Conservation (phyloP, 169 alveolate species). For the Miamiensis avidus region DNA sequence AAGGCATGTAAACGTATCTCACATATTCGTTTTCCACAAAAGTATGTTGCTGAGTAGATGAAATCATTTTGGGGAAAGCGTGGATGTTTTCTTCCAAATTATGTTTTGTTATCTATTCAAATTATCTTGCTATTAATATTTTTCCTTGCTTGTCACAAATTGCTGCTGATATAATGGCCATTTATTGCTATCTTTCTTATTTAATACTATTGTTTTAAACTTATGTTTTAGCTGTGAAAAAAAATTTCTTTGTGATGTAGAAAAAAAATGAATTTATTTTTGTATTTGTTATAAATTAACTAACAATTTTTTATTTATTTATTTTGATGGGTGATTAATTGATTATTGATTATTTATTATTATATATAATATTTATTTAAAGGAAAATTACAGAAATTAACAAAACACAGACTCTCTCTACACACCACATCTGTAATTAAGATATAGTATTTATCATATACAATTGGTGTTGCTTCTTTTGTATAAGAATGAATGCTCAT, state of each 20-base stretch:
- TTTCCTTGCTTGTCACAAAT: conserved; percentile 72
- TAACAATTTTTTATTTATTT: no score
- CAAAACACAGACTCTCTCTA: no score
- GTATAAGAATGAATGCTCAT: no score
- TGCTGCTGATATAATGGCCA: conserved; percentile 80
- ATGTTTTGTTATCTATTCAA: conserved; percentile 55
- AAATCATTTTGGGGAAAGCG: conserved; percentile 68
- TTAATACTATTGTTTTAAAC: neutral
- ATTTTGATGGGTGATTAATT: no score
- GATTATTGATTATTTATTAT: no score
- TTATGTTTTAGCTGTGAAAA: neutral
- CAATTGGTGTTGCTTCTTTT: no score
- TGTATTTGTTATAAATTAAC: no score
- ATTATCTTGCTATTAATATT: conserved; percentile 68
- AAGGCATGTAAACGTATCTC: conserved; percentile 75
- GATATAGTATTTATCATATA: no score
- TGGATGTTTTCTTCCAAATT: conserved; percentile 64
- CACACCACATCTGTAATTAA: no score
- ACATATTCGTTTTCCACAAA: conserved; percentile 72
- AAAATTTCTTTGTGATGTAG: neutral
- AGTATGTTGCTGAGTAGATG: conserved; percentile 62
- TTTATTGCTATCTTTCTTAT: conserved; percentile 28
- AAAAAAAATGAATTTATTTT: no score
- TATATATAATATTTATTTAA: no score
- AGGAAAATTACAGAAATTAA: no score